Conservation (phyloP, 1,139 yeast genomes). For the Tardiomyces blankii region DNA sequence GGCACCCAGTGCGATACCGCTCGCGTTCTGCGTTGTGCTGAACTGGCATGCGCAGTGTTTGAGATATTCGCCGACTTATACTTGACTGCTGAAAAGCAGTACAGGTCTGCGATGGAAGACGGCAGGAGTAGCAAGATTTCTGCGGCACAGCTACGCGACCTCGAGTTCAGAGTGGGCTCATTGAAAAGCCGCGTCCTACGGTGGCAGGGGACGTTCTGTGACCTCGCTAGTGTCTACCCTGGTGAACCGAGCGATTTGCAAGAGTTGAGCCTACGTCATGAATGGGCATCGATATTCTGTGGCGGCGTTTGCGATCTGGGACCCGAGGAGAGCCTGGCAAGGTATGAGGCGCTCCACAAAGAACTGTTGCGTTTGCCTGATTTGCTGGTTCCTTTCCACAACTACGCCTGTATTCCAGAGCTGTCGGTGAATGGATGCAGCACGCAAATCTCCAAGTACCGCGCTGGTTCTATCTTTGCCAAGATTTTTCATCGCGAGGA, state of each 20-base stretch:
- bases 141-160: background rate
- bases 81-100: slow-evolving; percentile 7
- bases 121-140: background rate
- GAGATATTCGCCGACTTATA: slow-evolving; percentile 49
- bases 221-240: slow-evolving; percentile 4
- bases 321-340: slow-evolving; percentile 18
- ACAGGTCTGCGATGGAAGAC: background rate
- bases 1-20: background rate
- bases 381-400: slow-evolving; percentile 26
- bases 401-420: slow-evolving; percentile 41
- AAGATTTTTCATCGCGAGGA: slow-evolving; percentile 30
- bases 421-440: slow-evolving; percentile 41
- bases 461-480: slow-evolving; percentile 58
- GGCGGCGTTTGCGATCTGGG: slow-evolving; percentile 26
- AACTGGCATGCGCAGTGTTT: slow-evolving; percentile 29
- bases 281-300: slow-evolving; percentile 33
- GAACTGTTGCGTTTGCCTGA: slow-evolving; percentile 11
- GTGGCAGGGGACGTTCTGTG: slow-evolving; percentile 16
- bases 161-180: background rate
- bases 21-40: background rate
- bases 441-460: slow-evolving; percentile 54
- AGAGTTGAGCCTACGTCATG: slow-evolving; percentile 18
- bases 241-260: background rate
- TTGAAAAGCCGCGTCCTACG: slow-evolving; percentile 7
- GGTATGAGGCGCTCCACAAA: slow-evolving; percentile 15